phyloP scores from a whole-genome alignment of 2,329 filamentous ascomycete genomes.

The Colletotrichum somersetense region DNA sequence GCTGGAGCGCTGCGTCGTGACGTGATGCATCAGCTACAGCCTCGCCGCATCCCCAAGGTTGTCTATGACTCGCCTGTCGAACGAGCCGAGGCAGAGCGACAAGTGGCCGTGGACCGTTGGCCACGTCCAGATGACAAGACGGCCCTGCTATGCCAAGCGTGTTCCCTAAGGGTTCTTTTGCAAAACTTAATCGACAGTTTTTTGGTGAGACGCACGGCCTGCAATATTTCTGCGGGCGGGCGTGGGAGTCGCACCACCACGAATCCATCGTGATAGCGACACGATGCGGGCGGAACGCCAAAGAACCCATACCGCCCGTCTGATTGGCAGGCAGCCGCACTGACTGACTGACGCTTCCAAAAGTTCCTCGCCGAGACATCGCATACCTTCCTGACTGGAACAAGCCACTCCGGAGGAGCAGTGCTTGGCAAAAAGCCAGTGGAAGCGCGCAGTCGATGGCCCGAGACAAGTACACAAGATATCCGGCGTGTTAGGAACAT shows the following conservation, averaged over 20 bases:
- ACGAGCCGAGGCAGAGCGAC: conserved; percentile 8
- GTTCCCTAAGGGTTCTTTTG: neutral
- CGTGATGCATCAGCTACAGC: neutral
- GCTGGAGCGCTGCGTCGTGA: neutral
- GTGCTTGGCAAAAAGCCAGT: conserved; percentile 7
- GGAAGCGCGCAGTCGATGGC: neutral
- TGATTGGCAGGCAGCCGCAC: conserved; percentile 27
- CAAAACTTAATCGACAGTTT: conserved; percentile 11
- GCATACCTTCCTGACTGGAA: conserved; percentile 19
- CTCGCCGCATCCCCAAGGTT: neutral
- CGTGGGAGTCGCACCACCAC: conserved; percentile 23
- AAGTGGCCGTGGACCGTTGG: conserved; percentile 7
- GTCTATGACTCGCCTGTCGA: neutral
- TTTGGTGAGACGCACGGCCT: neutral
- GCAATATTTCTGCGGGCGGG: conserved; percentile 19
- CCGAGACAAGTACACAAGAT: neutral
- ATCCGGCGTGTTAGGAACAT: conserved; percentile 6
- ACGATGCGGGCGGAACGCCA: neutral
- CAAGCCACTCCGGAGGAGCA: conserved; percentile 12
- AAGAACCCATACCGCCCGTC: neutral
- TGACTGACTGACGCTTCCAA: conserved; percentile 1
- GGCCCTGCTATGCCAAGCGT: neutral
- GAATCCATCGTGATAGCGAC: conserved; percentile 27
- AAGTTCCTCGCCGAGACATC: conserved; percentile 11
- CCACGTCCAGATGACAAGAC: neutral